phyloP scores from a whole-genome alignment of 2,329 filamentous ascomycete species.

The Ophioceras dolichostomum region DNA sequence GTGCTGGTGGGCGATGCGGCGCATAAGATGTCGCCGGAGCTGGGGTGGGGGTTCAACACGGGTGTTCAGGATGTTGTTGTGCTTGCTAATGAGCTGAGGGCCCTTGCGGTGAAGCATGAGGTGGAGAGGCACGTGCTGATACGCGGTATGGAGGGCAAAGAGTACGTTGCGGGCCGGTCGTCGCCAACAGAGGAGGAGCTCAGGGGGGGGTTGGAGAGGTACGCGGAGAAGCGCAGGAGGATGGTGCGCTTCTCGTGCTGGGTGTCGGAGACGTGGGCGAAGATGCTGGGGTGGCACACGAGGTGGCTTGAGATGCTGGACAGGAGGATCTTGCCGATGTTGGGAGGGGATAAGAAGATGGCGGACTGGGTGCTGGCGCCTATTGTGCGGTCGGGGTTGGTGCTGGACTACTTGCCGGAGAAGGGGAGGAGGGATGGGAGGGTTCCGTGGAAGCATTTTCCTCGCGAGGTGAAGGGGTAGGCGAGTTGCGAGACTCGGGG shows the following conservation, averaged over 20 bases:
- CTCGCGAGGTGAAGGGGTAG: no score
- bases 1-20: constrained; percentile 6
- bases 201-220: background rate
- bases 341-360: background rate
- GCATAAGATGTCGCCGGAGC: constrained; percentile 5
- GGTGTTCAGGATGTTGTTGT: constrained; percentile 2
- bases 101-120: background rate
- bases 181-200: background rate
- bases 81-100: constrained; percentile 3
- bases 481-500: no score
- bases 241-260: background rate
- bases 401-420: background rate
- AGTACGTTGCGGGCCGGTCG: no score
- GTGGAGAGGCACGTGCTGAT: background rate
- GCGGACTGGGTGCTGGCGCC: background rate
- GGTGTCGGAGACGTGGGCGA: background rate
- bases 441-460: background rate
- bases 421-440: background rate
- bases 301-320: background rate
- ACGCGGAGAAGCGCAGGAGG: background rate
- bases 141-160: no score
- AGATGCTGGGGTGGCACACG: background rate
- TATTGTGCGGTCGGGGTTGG: background rate
- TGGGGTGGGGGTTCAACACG: constrained; percentile 2
- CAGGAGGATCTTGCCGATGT: background rate